These are phyloP conservation scores for Diplocarpon mali DNA, from an alignment of 2,329 filamentous ascomycete species.

Conservation along the genomic window DNA sequence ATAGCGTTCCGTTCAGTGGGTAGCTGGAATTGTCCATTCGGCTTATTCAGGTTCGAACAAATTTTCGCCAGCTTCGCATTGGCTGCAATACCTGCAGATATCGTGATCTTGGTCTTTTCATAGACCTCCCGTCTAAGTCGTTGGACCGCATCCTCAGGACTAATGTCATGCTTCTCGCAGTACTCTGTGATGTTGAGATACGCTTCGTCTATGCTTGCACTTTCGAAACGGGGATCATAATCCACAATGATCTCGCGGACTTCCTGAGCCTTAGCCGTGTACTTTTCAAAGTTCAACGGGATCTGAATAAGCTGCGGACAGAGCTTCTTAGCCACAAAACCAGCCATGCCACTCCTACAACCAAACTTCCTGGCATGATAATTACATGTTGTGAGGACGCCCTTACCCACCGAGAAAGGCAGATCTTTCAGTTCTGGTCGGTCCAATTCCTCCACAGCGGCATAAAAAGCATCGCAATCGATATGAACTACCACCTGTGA, in stretches of 20 bases:
- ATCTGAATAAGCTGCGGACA: constrained; percentile 78
- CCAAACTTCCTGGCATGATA: constrained; percentile 86
- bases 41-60: constrained; percentile 90
- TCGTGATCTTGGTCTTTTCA: constrained; percentile 68
- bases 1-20: constrained; percentile 62
- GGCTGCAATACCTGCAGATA: constrained; percentile 87
- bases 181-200: constrained; percentile 92
- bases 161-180: constrained; percentile 56
- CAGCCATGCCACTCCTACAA: constrained; percentile 88
- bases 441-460: constrained; percentile 79
- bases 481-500: constrained; percentile 81
- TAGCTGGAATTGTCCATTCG: constrained; percentile 80
- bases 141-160: constrained; percentile 61
- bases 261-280: constrained; percentile 79
- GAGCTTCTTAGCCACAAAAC: constrained; percentile 88
- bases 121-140: constrained; percentile 70
- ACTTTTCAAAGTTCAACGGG: constrained; percentile 82
- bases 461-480: constrained; percentile 97
- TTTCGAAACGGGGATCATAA: constrained; percentile 90
- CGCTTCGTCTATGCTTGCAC: constrained; percentile 89
- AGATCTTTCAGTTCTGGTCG: constrained; percentile 74
- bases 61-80: constrained; percentile 95
- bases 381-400: constrained; percentile 61
- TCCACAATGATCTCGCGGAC: constrained; percentile 69
- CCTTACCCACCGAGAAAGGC: constrained; percentile 79